A percentile compares a stretch with the other conserved stretches of the same genome.
Evolutionary conservation across 108 stramenopile species (phyloP).

Genomic region (Fistulifera solaris): DNA sequence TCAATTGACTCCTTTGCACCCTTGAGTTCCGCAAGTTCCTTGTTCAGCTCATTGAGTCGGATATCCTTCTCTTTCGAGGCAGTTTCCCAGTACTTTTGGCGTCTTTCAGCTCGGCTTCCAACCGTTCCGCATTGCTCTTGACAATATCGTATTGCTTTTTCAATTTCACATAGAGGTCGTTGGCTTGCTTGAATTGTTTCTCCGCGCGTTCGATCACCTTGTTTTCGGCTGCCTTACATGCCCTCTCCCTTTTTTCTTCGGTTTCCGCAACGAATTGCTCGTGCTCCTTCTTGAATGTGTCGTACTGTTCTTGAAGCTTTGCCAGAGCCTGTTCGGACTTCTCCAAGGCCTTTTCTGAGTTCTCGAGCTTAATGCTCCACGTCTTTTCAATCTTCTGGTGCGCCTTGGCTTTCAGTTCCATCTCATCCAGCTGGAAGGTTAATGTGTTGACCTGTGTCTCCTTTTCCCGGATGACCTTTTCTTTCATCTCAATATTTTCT

Average conservation of each 20-base stretch:
- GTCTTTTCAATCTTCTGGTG: background rate
- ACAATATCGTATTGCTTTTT: conserved; percentile 38
- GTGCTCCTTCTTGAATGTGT: conserved; percentile 19
- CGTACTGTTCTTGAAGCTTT: conserved; percentile 8
- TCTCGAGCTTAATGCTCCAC: conserved; percentile 2
- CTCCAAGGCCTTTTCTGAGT: conserved; percentile 6
- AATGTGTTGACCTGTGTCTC: conserved; percentile 41
- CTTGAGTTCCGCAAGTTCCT: conserved; percentile 38
- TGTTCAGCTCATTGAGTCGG: conserved; percentile 14
- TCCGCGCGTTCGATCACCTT: conserved; percentile 50
- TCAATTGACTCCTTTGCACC: conserved; percentile 24
- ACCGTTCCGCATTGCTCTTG: conserved; percentile 13
- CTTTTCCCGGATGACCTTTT: conserved; percentile 31
- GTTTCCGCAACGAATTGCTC: conserved; percentile 16
- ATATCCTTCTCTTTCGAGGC: conserved; percentile 20
- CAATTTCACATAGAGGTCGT: conserved; percentile 33
- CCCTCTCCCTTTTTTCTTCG: conserved; percentile 18
- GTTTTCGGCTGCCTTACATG: conserved; percentile 28
- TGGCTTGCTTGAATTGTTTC: conserved; percentile 36
- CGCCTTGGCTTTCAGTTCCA: conserved; percentile 11
- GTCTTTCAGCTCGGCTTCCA: conserved; percentile 29
- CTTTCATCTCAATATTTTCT: conserved; percentile 15
- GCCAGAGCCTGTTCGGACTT: conserved; percentile 7
- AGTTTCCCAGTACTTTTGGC: conserved; percentile 15
- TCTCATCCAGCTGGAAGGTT: conserved; percentile 36